Conservation (phyloP, 257 asterid genomes). For the Ballota nigra region DNA sequence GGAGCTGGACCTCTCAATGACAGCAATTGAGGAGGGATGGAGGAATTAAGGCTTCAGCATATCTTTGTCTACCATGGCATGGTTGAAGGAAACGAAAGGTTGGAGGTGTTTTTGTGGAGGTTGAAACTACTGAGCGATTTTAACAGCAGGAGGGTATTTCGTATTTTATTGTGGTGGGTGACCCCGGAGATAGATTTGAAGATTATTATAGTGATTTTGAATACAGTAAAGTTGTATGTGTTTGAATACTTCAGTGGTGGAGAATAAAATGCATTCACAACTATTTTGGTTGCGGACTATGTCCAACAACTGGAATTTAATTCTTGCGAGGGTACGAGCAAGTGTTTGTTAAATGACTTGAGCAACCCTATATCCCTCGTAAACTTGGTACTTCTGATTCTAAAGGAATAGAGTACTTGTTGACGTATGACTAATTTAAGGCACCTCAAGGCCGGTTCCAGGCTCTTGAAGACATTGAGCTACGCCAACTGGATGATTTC, state of each 20-base stretch:
- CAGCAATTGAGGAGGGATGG: constrained; percentile 13
- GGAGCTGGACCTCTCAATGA: constrained; percentile 14
- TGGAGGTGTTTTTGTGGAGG: constrained; percentile 15
- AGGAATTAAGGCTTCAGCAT: neutral
- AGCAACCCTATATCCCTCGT: constrained; percentile 10
- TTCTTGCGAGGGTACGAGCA: neutral
- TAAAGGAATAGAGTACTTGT: constrained; percentile 3
- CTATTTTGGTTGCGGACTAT: neutral
- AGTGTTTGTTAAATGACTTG: constrained; percentile 12
- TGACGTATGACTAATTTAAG: neutral
- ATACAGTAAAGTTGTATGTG: neutral
- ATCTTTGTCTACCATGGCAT: constrained; percentile 5
- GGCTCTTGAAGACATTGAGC: neutral
- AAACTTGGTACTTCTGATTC: neutral
- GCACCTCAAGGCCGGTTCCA: neutral
- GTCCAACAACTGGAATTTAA: neutral
- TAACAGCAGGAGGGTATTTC: neutral
- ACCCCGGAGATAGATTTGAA: neutral
- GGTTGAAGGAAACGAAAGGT: neutral
- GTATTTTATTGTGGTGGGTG: neutral
- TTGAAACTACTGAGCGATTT: constrained; percentile 1
- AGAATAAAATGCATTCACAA: neutral
- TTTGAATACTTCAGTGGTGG: neutral
- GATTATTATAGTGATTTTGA: neutral
- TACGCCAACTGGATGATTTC: neutral